Evolutionary conservation across 306 rosid species (phyloP), one percentile per base, ranked within the genome.

Genomic region (Ammopiptanthus mongolicus): DNA sequence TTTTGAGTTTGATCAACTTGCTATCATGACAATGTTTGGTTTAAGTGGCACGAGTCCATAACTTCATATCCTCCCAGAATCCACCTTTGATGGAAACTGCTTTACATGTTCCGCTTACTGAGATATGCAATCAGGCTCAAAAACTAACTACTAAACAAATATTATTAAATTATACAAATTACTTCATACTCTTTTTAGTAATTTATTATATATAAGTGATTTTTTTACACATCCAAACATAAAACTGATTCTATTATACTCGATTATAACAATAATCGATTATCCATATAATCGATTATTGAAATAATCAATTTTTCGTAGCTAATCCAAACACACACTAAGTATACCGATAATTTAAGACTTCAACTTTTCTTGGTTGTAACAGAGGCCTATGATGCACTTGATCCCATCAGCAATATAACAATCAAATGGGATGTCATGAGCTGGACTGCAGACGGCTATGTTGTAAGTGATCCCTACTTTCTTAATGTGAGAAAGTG

Each of bases 401-500:
- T 88, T 77, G 92, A 92, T 86, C 94, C 96, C 51, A 84, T 80
- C 39, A 96, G 88, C 59, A 90, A 92, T 74, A 84, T 92, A 74
- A 92, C 97, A 63, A 84, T 92, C 83, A 92, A 92, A 82, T 92
- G 94, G 96, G 96, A 92, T 84, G 60, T 90, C 23, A 88, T 87
- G 53, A 81, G 78, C 81, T 92, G 97, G 97, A 88, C 88, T 47
- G 75, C 87, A 12, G 97, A 92, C 66, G 97, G 97, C 71, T 92
- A 90, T 78, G 70, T 92, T 75, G 94, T 92, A 87, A 88, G 96
- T 85, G 66, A 60, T 14, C 62, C 19, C 18, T 10, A 13, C 69
- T 80, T 71, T 59, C 69, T 52, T 77, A 18, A 4, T 57, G 59
- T 33, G 42, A 44, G 47, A 60, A 72, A 48, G 25, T 23, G 14